phyloP scores from a whole-genome alignment of 768 basidiomycete genomes.

The Neoboletus magnificus region DNA sequence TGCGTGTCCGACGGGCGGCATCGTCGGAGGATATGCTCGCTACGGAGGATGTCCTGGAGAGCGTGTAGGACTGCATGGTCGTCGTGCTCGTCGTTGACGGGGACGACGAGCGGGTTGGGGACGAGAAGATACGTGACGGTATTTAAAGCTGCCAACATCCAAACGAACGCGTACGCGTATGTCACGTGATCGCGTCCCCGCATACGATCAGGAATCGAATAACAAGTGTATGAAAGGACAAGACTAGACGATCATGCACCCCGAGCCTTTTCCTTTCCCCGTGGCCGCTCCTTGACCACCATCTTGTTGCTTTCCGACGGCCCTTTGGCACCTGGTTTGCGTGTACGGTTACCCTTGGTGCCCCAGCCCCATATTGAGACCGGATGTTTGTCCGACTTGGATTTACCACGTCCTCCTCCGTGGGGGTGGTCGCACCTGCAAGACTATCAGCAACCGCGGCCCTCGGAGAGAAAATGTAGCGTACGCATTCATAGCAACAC shows the following conservation, averaged over 20 bases:
- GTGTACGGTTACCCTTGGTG: constrained; percentile 88
- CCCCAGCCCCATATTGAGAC: constrained; percentile 91
- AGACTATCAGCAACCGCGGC: not conserved
- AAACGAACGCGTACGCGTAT: constrained; percentile 32
- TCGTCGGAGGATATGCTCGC: constrained; percentile 57
- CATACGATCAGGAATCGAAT: constrained; percentile 8
- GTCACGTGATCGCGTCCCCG: constrained; percentile 29
- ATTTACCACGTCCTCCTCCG: constrained; percentile 97
- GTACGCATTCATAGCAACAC: constrained; percentile 96
- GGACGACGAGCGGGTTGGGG: constrained; percentile 1
- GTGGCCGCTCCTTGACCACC: constrained; percentile 82
- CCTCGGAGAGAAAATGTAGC: constrained; percentile 22
- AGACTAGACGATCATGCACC: not conserved
- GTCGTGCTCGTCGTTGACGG: constrained; percentile 1
- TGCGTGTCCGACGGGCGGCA: constrained; percentile 57
- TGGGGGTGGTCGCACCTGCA: constrained; percentile 85
- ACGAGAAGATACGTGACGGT: constrained; percentile 3
- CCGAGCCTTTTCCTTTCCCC: constrained; percentile 54
- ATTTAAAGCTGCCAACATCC: constrained; percentile 24
- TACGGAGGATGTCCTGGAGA: constrained; percentile 55
- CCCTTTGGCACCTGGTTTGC: constrained; percentile 87
- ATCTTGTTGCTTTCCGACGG: constrained; percentile 64
- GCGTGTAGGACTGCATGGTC: constrained; percentile 21
- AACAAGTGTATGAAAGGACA: not conserved
- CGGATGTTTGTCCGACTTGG: constrained; percentile 93